Evolutionary conservation across 164 flowering plant species (phyloP).

Genomic region (Taxillus chinensis): DNA sequence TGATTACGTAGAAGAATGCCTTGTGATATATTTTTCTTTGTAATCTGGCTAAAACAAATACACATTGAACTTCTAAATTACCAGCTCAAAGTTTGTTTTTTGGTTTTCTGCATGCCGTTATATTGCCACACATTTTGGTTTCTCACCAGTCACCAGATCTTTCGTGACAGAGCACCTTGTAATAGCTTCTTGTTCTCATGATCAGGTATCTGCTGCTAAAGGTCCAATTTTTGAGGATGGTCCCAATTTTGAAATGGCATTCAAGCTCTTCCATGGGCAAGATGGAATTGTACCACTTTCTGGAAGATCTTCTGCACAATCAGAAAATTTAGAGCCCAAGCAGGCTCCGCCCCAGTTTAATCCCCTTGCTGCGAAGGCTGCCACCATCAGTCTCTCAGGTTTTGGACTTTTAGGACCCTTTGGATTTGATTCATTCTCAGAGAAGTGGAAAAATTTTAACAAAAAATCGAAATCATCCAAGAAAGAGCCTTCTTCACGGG

Average conservation of each 20-base stretch:
- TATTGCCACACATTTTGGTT: background rate
- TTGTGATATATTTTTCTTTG: too few species aligned
- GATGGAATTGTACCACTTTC: slow-evolving; percentile 76
- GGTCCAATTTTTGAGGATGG: slow-evolving; percentile 92
- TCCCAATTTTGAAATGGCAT: slow-evolving; percentile 60
- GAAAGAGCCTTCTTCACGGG: slow-evolving; percentile 34
- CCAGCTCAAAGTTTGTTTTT: background rate
- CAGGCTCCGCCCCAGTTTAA: slow-evolving; percentile 42
- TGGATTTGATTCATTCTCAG: slow-evolving; percentile 44
- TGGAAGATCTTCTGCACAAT: slow-evolving; percentile 18
- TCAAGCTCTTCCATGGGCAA: slow-evolving; percentile 66
- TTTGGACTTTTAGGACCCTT: slow-evolving; percentile 79
- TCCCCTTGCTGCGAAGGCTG: slow-evolving; percentile 64
- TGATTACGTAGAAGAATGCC: too few species aligned
- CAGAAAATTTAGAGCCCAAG: slow-evolving; percentile 14
- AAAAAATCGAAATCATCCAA: slow-evolving; percentile 36
- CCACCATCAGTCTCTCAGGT: slow-evolving; percentile 61
- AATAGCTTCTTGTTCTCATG: background rate
- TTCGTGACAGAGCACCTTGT: background rate
- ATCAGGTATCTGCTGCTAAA: slow-evolving; percentile 40
- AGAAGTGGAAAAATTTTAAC: slow-evolving; percentile 45
- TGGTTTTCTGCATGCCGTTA: background rate
- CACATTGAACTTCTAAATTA: too few species aligned
- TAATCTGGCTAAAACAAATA: too few species aligned
- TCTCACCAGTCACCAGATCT: background rate